A percentile compares a stretch with the other conserved stretches of the same genome.
phyloP scores from a whole-genome alignment of 768 basidiomycete species.

The Amanita muscaria region DNA sequence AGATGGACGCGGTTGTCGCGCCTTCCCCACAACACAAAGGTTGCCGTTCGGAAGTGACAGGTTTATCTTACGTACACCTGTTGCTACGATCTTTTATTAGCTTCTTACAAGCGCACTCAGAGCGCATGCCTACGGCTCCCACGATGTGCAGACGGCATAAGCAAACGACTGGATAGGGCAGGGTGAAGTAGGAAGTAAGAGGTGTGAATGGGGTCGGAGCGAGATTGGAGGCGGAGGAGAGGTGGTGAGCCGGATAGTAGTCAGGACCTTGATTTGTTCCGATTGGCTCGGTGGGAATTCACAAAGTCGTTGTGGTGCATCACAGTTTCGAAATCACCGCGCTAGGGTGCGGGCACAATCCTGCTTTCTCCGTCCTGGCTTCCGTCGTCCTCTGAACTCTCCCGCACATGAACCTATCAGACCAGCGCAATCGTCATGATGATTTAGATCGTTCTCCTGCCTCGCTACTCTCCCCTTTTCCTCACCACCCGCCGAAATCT shows the following conservation, averaged over 20 bases:
- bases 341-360: slow-evolving; percentile 54
- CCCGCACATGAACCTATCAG: slow-evolving; percentile 47
- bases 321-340: slow-evolving; percentile 57
- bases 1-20: slow-evolving; percentile 13
- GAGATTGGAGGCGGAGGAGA: neutral
- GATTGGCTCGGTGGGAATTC: slow-evolving; percentile 60
- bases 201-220: too few relatives aligned
- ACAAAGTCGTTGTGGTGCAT: slow-evolving; percentile 33
- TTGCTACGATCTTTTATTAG: slow-evolving; percentile 42
- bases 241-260: neutral
- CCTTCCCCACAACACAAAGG: slow-evolving; percentile 37
- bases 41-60: slow-evolving; percentile 31
- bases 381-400: slow-evolving; percentile 34
- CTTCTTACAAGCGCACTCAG: slow-evolving; percentile 35
- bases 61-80: slow-evolving; percentile 40
- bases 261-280: slow-evolving; percentile 39
- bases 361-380: slow-evolving; percentile 42
- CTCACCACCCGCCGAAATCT: slow-evolving; percentile 17
- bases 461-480: slow-evolving; percentile 16
- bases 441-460: slow-evolving; percentile 24
- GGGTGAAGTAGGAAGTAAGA: too few relatives aligned
- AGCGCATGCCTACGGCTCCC: slow-evolving; percentile 43
- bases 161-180: neutral
- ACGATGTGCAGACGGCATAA: slow-evolving; percentile 29
- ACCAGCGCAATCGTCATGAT: slow-evolving; percentile 41